Evolutionary conservation across 805 yeast species (phyloP), one percentile per base, ranked within the genome.

Genomic region (Huiozyma sinensis): DNA sequence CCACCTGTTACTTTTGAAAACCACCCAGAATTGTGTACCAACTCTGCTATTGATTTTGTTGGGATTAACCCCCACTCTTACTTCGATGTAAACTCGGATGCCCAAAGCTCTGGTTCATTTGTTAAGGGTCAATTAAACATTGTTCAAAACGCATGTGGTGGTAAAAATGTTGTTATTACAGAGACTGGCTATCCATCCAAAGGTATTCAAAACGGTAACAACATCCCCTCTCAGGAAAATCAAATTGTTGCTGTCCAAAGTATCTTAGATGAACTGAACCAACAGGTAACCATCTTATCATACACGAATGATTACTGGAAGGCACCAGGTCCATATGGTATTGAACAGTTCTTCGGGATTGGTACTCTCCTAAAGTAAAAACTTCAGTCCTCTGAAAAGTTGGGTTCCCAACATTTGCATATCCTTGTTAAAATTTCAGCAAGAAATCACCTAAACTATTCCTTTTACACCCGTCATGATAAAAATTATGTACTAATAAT

Each of bases 301-400:
- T 79, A 88, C n/a, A 87, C 66, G 64, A 69, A 89, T 56, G 97
- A 89, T 63, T 71, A 65, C 64, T 89, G 97, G 97, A 89, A 89
- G 61, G 55, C 58, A 8, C 88, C 96, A 27, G 96, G 97, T 46
- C 70, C 72, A 2, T 82, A 85, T 61, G 83, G 81, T 49, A 79
- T 89, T 57, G 97, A 89, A 66, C 95, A 86, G 66, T 78, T 77
- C 42, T 89, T 89, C 55, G 97, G 97, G 56, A 68, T 77, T 50
- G 68, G 75, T 45, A 17, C 24, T 17, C 24, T 17, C 24, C 24
- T 17, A 17, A 17, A 17, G 24, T 17, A 17, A 17, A 17, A 17
- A 17, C 24, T 17, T 17, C 24, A 17, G 24, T 17, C 24, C 24
- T 17, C 24, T 17, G 24, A 17, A 17, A 17, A 17, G 24, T 17